Conservation (phyloP, 2,329 filamentous ascomycete genomes). For the Ceratocystis diversiconidia region DNA sequence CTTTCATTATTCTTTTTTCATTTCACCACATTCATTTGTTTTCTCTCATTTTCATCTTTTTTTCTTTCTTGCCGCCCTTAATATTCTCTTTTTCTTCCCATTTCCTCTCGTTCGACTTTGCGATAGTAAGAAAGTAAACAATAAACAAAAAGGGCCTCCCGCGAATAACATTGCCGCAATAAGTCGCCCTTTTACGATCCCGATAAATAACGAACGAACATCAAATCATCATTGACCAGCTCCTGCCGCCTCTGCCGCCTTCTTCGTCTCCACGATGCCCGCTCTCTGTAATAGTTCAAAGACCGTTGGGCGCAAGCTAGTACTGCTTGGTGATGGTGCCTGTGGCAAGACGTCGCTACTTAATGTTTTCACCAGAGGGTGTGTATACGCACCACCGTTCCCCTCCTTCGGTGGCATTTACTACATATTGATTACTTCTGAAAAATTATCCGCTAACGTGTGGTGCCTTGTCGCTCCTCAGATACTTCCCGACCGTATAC, state of each 20-base stretch:
- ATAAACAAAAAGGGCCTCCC: not conserved
- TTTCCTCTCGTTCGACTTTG: not conserved
- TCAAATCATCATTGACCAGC: too few relatives aligned
- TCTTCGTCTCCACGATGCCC: constrained; percentile 17
- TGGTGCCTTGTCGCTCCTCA: constrained; percentile 25
- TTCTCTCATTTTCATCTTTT: constrained; percentile 8
- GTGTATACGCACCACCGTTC: constrained; percentile 23
- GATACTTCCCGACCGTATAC: constrained; percentile 96
- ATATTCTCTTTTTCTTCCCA: not conserved
- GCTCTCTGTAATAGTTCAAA: constrained; percentile 55
- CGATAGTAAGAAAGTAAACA: not conserved
- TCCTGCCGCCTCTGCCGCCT: not conserved
- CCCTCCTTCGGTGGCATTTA: too few relatives aligned
- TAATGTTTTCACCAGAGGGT: constrained; percentile 98
- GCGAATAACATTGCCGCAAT: not conserved
- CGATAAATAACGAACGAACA: too few relatives aligned
- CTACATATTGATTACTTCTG: not conserved
- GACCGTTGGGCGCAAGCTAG: constrained; percentile 90
- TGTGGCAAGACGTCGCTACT: constrained; percentile 93
- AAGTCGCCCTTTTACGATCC: not conserved
- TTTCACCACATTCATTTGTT: constrained; percentile 11
- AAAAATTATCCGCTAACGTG: not conserved
- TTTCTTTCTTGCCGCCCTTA: not conserved
- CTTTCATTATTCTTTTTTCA: not conserved
- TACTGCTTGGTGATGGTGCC: constrained; percentile 86